Conservation (phyloP, 805 yeast genomes). For the Starmerella geochares region DNA sequence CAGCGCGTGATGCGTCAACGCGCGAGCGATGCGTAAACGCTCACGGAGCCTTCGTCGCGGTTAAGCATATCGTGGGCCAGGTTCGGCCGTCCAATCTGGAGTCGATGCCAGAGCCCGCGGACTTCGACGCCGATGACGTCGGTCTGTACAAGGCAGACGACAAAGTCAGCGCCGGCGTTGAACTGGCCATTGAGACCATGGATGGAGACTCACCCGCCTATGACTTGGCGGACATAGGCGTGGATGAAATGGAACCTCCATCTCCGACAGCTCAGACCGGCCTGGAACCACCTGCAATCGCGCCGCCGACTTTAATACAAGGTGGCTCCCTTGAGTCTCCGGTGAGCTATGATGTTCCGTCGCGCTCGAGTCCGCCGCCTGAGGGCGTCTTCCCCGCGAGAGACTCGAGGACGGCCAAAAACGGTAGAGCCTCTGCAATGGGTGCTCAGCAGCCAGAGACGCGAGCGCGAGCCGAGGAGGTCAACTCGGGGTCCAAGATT, state of each 20-base stretch:
- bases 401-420: background rate
- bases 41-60: too few relatives aligned
- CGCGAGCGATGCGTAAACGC: too few relatives aligned
- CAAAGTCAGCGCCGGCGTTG: background rate
- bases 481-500: constrained; percentile 20
- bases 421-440: background rate
- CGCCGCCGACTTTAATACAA: too few relatives aligned
- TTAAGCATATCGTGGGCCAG: background rate
- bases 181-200: background rate
- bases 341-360: background rate
- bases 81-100: background rate
- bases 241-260: constrained; percentile 19
- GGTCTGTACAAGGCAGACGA: background rate
- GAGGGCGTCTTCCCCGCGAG: background rate
- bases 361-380: constrained; percentile 2
- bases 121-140: background rate
- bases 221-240: constrained; percentile 1
- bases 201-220: background rate
- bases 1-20: too few relatives aligned
- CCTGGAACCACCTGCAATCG: background rate
- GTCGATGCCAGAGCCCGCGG: background rate
- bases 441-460: constrained; percentile 7
- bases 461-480: constrained; percentile 26
- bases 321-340: too few relatives aligned
- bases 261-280: background rate